Conservation (phyloP, 2,329 filamentous ascomycete species). For the Aspergillus brunneoviolaceus region DNA sequence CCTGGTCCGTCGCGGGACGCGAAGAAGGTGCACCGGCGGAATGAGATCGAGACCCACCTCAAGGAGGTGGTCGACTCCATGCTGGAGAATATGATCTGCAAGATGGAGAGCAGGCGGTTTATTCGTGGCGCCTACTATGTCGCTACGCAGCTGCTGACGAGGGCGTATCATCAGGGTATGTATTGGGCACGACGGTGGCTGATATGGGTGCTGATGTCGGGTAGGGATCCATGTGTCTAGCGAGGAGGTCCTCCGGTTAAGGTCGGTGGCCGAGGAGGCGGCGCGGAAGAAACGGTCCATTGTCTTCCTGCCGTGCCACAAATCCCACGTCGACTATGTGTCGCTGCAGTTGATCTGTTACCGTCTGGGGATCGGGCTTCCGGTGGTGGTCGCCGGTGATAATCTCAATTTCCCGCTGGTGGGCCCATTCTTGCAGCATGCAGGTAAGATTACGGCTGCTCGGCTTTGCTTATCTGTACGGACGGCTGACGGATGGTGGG, state of each 20-base stretch:
- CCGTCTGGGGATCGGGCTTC: slow-evolving; percentile 80
- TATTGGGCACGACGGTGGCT: neutral
- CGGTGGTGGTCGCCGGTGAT: slow-evolving; percentile 90
- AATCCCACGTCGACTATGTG: slow-evolving; percentile 95
- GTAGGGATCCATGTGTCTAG: slow-evolving; percentile 84
- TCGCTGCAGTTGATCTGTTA: slow-evolving; percentile 95
- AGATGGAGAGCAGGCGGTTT: slow-evolving; percentile 93
- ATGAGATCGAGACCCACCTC: slow-evolving; percentile 70
- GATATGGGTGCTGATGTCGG: neutral
- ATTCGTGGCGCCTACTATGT: slow-evolving; percentile 92
- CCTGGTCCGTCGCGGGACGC: slow-evolving; percentile 28
- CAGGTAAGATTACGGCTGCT: slow-evolving; percentile 50
- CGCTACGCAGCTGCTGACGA: slow-evolving; percentile 79
- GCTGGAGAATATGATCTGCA: slow-evolving; percentile 97
- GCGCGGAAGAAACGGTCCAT: slow-evolving; percentile 89
- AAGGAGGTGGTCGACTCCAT: slow-evolving; percentile 80
- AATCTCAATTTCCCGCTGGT: slow-evolving; percentile 94
- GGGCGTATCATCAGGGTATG: slow-evolving; percentile 87
- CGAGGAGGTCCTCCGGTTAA: slow-evolving; percentile 81
- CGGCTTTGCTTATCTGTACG: slow-evolving; percentile 10
- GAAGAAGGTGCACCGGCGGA: slow-evolving; percentile 36
- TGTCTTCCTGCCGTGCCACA: slow-evolving; percentile 90
- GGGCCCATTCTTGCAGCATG: slow-evolving; percentile 86
- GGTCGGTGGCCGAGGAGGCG: slow-evolving; percentile 78
- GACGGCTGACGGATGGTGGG: slow-evolving; percentile 7